A percentile compares a stretch with the other conserved stretches of the same genome.
Evolutionary conservation across 345 rosid species (phyloP).

Genomic region (Citrus medica): DNA sequence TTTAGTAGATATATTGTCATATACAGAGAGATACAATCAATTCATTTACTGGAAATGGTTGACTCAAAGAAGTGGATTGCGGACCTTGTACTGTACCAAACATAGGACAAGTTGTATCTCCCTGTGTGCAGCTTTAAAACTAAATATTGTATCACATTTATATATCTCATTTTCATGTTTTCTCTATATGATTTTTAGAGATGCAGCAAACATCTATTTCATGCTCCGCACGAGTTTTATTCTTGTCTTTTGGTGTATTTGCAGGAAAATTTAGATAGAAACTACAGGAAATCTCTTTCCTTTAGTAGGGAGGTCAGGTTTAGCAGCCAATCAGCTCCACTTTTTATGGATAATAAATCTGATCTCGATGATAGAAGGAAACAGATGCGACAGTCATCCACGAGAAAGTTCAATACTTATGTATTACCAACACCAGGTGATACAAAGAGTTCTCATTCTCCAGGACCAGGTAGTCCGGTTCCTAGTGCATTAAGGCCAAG

Average conservation of each 20-base stretch:
- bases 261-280: conserved; percentile 51
- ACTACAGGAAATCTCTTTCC: conserved; percentile 38
- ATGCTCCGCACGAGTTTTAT: background rate
- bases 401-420: conserved; percentile 70
- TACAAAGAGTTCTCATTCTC: conserved; percentile 44
- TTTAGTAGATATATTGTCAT: background rate
- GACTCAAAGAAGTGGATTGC: background rate
- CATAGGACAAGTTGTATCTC: background rate
- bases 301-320: conserved; percentile 33
- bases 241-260: conserved; percentile 5
- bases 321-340: conserved; percentile 79
- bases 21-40: background rate
- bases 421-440: conserved; percentile 85
- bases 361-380: conserved; percentile 47
- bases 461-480: conserved; percentile 27
- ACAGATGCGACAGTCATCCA: conserved; percentile 47
- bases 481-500: conserved; percentile 36
- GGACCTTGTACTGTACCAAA: background rate
- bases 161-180: background rate
- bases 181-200: conserved; percentile 1
- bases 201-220: background rate
- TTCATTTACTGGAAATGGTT: background rate
- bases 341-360: conserved; percentile 48
- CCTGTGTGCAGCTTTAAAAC: background rate
- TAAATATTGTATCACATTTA: conserved; percentile 7